Conservation (phyloP, 192 early-diverging fungal genomes). For the Backusella mclennaniae region DNA sequence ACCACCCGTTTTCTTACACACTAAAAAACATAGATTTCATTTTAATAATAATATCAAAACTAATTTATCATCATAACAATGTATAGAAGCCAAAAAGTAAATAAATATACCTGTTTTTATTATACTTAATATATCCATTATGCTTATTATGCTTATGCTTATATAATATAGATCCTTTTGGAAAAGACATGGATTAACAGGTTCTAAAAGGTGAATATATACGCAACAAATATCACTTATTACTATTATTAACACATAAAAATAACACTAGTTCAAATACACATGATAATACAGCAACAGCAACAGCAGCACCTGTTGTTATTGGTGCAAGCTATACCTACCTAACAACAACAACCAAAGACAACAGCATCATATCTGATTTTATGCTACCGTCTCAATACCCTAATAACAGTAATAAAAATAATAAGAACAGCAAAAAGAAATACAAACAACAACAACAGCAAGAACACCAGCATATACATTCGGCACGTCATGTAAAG, state of each 20-base stretch:
- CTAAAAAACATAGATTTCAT: background rate
- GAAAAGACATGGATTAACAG: background rate
- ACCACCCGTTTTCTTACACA: background rate
- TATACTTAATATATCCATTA: no score
- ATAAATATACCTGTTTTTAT: background rate
- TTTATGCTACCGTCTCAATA: background rate
- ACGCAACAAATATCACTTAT: background rate
- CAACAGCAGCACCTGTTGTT: background rate
- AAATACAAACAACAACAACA: background rate
- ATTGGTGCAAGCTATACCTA: slow-evolving; percentile 43
- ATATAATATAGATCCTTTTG: background rate
- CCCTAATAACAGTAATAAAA: background rate
- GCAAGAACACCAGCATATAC: background rate
- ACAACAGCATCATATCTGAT: background rate
- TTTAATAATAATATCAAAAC: background rate
- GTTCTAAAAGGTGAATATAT: background rate
- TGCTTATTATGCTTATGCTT: background rate
- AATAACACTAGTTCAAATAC: slow-evolving; percentile 4
- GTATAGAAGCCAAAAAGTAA: slow-evolving; percentile 1
- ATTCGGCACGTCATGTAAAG: slow-evolving; percentile 20
- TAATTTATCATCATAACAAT: background rate
- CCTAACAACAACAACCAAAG: background rate
- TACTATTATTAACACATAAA: background rate
- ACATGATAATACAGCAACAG: slow-evolving; percentile 33
- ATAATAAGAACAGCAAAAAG: background rate